Evolutionary conservation across 2,329 filamentous ascomycete genomes (phyloP).

Genomic region (Talaromyces atroroseus): DNA sequence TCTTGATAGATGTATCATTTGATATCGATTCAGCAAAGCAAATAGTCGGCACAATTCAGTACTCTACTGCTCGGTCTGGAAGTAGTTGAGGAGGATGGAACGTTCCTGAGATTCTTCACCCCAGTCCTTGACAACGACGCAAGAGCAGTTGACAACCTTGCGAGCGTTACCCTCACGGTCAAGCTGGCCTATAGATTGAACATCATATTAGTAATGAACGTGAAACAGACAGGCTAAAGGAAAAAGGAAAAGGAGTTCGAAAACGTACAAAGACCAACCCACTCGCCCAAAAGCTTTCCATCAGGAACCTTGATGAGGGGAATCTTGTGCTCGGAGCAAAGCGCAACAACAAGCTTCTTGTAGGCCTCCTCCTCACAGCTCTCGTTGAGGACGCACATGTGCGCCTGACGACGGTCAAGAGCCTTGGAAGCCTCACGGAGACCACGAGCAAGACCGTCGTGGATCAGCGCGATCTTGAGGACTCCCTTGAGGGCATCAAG

Average conservation of each 20-base stretch:
- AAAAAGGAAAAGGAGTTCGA: not conserved
- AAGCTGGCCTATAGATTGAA: constrained; percentile 67
- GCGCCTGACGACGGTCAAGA: constrained; percentile 94
- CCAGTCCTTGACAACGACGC: constrained; percentile 99
- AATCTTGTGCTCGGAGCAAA: constrained; percentile 99
- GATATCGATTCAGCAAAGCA: not conserved
- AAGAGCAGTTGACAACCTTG: constrained; percentile 99
- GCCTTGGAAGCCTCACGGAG: constrained; percentile 98
- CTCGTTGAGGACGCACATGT: constrained; percentile 99
- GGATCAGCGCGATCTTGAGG: constrained; percentile 96
- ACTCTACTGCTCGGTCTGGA: constrained; percentile 68
- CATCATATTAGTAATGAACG: not conserved
- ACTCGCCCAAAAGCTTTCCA: constrained; percentile 99
- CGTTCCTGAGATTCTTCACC: constrained; percentile 99
- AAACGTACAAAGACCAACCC: constrained; percentile 96
- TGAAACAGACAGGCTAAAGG: constrained; percentile 5
- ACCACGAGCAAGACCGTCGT: constrained; percentile 97
- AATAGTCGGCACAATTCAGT: not conserved
- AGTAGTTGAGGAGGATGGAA: constrained; percentile 99
- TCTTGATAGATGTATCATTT: not conserved
- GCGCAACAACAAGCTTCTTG: constrained; percentile 99
- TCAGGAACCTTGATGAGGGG: constrained; percentile 99
- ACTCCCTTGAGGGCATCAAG: constrained; percentile 98
- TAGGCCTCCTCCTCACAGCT: constrained; percentile 99
- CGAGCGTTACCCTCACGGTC: constrained; percentile 99